Conservation (phyloP, 2,329 filamentous ascomycete genomes). For the Claviceps capensis region DNA sequence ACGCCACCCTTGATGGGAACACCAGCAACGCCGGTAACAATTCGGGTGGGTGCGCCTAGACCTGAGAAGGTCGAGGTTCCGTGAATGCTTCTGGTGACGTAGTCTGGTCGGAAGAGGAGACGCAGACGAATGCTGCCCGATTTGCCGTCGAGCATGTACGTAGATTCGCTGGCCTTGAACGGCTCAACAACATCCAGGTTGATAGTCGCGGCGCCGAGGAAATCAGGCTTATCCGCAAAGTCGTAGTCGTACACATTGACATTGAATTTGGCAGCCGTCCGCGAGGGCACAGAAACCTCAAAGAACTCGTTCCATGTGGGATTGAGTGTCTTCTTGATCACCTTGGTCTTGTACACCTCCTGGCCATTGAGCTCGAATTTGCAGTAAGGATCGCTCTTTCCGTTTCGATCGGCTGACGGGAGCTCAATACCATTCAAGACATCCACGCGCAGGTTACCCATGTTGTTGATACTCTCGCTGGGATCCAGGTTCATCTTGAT, state of each 20-base stretch:
- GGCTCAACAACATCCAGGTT: conserved; percentile 71
- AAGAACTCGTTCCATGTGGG: conserved; percentile 96
- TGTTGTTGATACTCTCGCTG: conserved; percentile 97
- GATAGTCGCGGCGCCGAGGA: conserved; percentile 65
- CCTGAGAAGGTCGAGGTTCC: conserved; percentile 88
- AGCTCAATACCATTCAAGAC: conserved; percentile 75
- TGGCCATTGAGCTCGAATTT: conserved; percentile 84
- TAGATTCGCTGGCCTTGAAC: conserved; percentile 66
- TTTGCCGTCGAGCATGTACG: conserved; percentile 70
- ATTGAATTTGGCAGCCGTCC: conserved; percentile 71
- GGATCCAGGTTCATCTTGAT: conserved; percentile 89
- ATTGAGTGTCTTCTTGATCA: conserved; percentile 90
- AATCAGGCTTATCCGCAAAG: conserved; percentile 88
- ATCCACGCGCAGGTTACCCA: conserved; percentile 89
- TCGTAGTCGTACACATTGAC: conserved; percentile 91
- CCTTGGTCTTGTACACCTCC: conserved; percentile 89
- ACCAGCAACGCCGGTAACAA: conserved; percentile 67
- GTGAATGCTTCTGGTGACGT: conserved; percentile 73
- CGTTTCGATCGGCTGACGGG: conserved; percentile 90
- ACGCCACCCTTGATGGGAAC: conserved; percentile 89
- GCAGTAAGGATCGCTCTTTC: conserved; percentile 93
- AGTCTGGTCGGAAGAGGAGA: conserved; percentile 84
- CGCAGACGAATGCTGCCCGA: conserved; percentile 72
- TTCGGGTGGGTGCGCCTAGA: conserved; percentile 74
- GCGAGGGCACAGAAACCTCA: conserved; percentile 66